A percentile compares a stretch with the other conserved stretches of the same genome.
phyloP scores from a whole-genome alignment of 192 early-diverging fungal genomes.

The Phlyctochytrium bullatum region DNA sequence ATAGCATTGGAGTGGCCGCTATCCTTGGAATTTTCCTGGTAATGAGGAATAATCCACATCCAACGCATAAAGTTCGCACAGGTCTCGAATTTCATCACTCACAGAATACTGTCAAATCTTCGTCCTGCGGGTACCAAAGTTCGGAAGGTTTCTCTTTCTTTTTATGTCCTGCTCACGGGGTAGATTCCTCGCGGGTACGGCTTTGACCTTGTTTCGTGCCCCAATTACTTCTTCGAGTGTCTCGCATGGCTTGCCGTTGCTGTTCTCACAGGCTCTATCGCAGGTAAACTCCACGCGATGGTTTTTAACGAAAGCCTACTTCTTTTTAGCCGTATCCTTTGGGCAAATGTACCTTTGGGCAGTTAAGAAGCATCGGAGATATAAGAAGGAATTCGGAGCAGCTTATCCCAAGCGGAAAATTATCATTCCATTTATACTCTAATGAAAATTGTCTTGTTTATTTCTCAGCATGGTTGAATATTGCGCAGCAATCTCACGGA shows the following conservation, averaged over 20 bases:
- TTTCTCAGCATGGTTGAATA: too few species aligned
- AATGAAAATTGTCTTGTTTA: neutral
- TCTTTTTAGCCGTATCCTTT: too few species aligned
- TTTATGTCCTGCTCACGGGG: too few species aligned
- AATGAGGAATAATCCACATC: constrained; percentile 27
- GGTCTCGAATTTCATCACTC: constrained; percentile 80
- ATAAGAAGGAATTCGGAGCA: constrained; percentile 85
- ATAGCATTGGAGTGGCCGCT: constrained; percentile 35
- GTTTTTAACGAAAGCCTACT: constrained; percentile 14
- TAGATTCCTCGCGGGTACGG: constrained; percentile 92
- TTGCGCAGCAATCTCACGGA: too few species aligned
- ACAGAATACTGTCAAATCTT: constrained; percentile 84
- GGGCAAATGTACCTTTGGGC: constrained; percentile 92
- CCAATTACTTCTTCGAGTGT: constrained; percentile 71
- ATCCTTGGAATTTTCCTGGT: constrained; percentile 57
- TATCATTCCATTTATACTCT: constrained; percentile 42
- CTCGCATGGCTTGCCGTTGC: constrained; percentile 73
- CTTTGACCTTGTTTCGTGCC: constrained; percentile 83
- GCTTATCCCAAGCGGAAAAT: constrained; percentile 80
- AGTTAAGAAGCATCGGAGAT: constrained; percentile 91
- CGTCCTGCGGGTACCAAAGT: constrained; percentile 84
- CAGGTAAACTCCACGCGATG: constrained; percentile 37
- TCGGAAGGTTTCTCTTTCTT: constrained; percentile 50
- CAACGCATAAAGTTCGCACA: constrained; percentile 61
- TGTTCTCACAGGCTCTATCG: constrained; percentile 65